These are phyloP conservation scores for Ochromonas danica DNA, from an alignment of 108 stramenopile species.

Conservation along the genomic window DNA sequence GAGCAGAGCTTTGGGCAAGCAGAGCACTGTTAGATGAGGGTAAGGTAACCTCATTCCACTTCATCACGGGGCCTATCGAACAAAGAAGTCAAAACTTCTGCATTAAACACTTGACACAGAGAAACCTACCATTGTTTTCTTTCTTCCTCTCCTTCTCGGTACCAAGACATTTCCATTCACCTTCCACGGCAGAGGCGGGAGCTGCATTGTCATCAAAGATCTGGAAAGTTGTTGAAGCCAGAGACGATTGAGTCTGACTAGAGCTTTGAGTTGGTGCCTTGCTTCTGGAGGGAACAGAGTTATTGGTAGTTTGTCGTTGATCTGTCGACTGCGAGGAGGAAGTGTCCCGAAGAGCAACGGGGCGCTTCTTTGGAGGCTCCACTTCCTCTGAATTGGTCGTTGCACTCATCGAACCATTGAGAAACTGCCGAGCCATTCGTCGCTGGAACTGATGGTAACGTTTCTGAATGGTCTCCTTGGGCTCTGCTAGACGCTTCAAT, in stretches of 20 bases:
- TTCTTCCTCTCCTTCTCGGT: not conserved
- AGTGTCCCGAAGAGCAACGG: too few relatives aligned
- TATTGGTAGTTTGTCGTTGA: too few relatives aligned
- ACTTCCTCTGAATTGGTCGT: too few relatives aligned
- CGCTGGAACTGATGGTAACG: constrained; percentile 36
- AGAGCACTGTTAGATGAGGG: not conserved
- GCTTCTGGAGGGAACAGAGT: too few relatives aligned
- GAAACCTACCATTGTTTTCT: not conserved
- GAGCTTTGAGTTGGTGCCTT: too few relatives aligned
- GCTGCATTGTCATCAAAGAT: too few relatives aligned
- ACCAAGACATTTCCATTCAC: not conserved
- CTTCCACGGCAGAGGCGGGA: too few relatives aligned
- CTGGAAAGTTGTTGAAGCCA: too few relatives aligned
- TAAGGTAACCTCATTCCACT: not conserved
- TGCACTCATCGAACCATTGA: too few relatives aligned
- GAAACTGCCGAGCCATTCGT: constrained; percentile 1
- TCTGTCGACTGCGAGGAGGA: too few relatives aligned
- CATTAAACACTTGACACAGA: not conserved
- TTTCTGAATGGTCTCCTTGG: not conserved
- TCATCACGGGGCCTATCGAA: not conserved
- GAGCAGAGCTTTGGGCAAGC: not conserved
- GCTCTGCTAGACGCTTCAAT: not conserved
- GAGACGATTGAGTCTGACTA: too few relatives aligned
- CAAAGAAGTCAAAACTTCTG: not conserved
- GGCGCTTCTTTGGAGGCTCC: too few relatives aligned